A percentile compares a stretch with the other conserved stretches of the same genome.
Conservation (phyloP, 2,329 filamentous ascomycete species). For the Botrytis sinoallii region DNA sequence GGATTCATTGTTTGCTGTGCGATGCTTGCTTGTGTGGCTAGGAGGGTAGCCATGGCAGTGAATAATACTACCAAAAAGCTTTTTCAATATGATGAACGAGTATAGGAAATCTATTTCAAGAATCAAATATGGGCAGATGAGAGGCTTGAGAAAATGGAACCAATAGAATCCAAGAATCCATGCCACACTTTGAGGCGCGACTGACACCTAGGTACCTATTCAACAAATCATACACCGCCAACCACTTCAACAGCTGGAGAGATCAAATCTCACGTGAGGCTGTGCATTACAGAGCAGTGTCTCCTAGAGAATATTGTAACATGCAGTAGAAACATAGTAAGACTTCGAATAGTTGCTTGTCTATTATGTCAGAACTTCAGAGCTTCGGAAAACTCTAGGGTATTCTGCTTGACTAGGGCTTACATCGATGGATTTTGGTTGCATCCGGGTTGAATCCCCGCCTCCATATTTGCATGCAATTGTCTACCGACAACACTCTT, state of each 20-base stretch:
- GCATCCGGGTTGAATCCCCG: not conserved
- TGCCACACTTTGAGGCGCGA: conserved; percentile 2
- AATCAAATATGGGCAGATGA: not conserved
- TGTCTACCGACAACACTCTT: not conserved
- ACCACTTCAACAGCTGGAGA: not conserved
- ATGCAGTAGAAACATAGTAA: not conserved
- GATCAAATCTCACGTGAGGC: not conserved
- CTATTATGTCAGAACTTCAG: not conserved
- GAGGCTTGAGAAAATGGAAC: not conserved
- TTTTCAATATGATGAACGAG: not conserved
- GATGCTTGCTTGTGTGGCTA: not conserved
- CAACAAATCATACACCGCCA: not conserved
- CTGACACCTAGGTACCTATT: not conserved
- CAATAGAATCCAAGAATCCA: not conserved
- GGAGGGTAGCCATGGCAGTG: not conserved
- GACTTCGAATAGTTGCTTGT: not conserved
- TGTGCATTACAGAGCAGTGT: not conserved
- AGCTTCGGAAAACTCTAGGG: too few relatives aligned
- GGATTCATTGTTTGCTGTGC: not conserved
- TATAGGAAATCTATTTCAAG: not conserved
- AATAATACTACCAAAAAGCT: not conserved
- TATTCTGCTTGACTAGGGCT: not conserved
- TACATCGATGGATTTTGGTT: not conserved
- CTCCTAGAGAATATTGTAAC: not conserved
- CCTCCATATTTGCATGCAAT: not conserved